phyloP scores from a whole-genome alignment of 495 filamentous ascomycete genomes.

The Talaromyces wortmannii region DNA sequence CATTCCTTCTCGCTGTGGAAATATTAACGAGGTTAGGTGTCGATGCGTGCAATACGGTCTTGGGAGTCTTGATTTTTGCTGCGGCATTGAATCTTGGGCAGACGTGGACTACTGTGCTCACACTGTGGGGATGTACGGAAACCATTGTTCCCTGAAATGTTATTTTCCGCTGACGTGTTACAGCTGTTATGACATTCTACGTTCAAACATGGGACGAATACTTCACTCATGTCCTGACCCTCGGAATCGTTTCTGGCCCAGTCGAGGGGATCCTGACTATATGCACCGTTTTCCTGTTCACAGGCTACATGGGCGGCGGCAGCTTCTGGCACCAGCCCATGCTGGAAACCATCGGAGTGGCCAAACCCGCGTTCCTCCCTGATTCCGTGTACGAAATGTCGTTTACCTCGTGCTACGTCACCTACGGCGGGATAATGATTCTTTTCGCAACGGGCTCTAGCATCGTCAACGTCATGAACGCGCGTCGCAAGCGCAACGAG shows the following conservation, averaged over 20 bases:
- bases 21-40: slow-evolving; percentile 46
- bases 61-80: slow-evolving; percentile 88
- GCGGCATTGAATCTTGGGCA: slow-evolving; percentile 88
- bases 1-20: background rate
- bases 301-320: slow-evolving; percentile 76
- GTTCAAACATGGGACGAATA: slow-evolving; percentile 99
- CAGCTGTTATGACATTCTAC: slow-evolving; percentile 85
- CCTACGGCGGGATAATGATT: slow-evolving; percentile 79
- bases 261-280: slow-evolving; percentile 91
- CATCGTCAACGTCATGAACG: slow-evolving; percentile 73
- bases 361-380: slow-evolving; percentile 58
- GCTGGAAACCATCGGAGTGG: slow-evolving; percentile 64
- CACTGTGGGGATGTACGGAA: slow-evolving; percentile 70
- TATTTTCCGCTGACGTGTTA: slow-evolving; percentile 11
- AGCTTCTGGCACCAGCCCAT: slow-evolving; percentile 88
- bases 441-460: slow-evolving; percentile 70
- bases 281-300: slow-evolving; percentile 75
- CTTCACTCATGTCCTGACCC: slow-evolving; percentile 89
- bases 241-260: slow-evolving; percentile 88
- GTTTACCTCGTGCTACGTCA: slow-evolving; percentile 88
- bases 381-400: slow-evolving; percentile 63
- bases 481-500: slow-evolving; percentile 66
- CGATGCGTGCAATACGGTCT: slow-evolving; percentile 90
- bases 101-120: slow-evolving; percentile 80
- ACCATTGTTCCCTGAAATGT: background rate